Evolutionary conservation across 2,329 filamentous ascomycete species (phyloP), one percentile per base, ranked within the genome.

Genomic region (Aspergillus sp.): DNA sequence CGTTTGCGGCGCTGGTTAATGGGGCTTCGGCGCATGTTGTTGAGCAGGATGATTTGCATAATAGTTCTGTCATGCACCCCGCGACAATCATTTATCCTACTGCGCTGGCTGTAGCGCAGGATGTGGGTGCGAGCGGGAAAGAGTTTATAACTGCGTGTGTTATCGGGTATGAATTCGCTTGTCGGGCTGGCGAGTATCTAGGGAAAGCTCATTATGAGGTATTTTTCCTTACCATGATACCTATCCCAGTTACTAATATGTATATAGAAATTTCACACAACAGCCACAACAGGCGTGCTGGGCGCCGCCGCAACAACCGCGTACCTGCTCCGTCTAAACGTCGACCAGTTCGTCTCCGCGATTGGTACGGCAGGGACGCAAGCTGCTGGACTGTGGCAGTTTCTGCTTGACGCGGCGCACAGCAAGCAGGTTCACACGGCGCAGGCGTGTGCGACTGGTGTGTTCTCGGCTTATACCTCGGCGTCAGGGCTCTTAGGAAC

Each of bases 11-110:
- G 58, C 45, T 72, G 50, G 58, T 71, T 4, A 72, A 72, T 56
- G 70, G 61, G 14, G 70, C 68, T 35, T 62, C 70, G 5, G 68
- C 68, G 17, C 69, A 72, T 59, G 69, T 71, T 2, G 70, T 72
- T 6, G 70, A 72, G 52, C 69, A 71, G 45, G 70, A 72, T 62
- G 70, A 72, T 59, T 64, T 72, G 45, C 70, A 72, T 49, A 72
- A 70, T 57, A 57, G 68, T 23, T 71, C 69, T 57, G 71, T 72
- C 39, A 69, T 68, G 66, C 70, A 72, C 59, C 70, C 70, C 17
- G 69, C 69, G 3, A 71, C 69, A 33, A 67, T 71, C 0, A 65
- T 71, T 3, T 71, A 64, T 17, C 69, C 69, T 2, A 64, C 69
- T 17, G 68, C 66, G 12, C 58, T 71, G 25, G 69, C 69, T 6